Percentiles rank a stretch among this genome's conserved stretches.
These are phyloP conservation scores for Anthoceros angustus DNA, from an alignment of 225 moss, liverwort and hornwort genomes.

Conservation along the genomic window DNA sequence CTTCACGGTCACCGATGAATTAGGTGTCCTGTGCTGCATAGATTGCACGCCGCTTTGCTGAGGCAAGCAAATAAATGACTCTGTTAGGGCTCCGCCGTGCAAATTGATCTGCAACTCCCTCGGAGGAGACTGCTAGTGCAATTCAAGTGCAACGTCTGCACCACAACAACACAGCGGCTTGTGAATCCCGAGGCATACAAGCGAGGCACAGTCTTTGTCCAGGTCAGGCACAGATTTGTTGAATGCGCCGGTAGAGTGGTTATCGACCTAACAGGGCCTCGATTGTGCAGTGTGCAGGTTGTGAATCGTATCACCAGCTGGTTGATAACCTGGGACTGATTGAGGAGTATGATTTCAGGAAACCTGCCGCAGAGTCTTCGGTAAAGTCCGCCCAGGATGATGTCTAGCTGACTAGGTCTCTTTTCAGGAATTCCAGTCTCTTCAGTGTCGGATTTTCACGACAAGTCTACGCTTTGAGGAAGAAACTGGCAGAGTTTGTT, in stretches of 20 bases:
- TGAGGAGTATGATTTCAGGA: conserved; percentile 51
- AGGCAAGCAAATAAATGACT: no score
- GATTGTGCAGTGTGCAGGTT: conserved; percentile 61
- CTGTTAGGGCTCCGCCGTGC: conserved; percentile 11
- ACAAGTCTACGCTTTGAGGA: no score
- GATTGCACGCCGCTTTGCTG: no score
- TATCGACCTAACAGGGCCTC: background rate
- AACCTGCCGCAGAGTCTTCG: background rate
- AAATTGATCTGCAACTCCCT: conserved; percentile 39
- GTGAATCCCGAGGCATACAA: conserved; percentile 67
- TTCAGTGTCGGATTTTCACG: no score
- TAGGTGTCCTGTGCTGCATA: no score
- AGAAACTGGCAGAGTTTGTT: no score
- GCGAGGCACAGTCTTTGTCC: conserved; percentile 70
- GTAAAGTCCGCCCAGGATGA: no score
- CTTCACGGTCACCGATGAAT: background rate
- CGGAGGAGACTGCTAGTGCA: conserved; percentile 52
- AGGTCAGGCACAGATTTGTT: conserved; percentile 23
- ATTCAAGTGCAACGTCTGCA: conserved; percentile 75
- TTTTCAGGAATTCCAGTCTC: no score
- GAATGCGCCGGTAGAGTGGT: background rate
- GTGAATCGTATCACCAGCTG: conserved; percentile 64
- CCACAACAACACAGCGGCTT: conserved; percentile 57
- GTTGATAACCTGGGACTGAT: conserved; percentile 82
- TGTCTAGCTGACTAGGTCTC: no score